Conservation (phyloP, 305 asterid species). For the Fraxinus xanthoxyloides region DNA sequence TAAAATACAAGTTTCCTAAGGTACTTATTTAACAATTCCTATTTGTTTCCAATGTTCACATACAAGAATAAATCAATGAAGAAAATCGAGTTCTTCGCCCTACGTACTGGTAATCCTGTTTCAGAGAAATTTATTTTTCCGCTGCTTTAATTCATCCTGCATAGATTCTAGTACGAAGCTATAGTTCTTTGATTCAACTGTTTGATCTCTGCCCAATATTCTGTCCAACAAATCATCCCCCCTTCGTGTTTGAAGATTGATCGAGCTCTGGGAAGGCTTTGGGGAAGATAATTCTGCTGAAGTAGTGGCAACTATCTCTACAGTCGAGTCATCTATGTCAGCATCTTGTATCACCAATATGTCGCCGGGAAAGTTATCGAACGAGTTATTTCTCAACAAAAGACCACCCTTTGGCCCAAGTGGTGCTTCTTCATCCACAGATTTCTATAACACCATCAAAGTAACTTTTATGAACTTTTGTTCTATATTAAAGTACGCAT, state of each 20-base stretch:
- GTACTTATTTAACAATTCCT: not conserved
- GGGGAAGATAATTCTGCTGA: conserved; percentile 21
- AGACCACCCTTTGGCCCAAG: conserved; percentile 30
- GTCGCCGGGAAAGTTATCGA: conserved; percentile 54
- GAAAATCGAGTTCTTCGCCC: not conserved
- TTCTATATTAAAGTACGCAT: not conserved
- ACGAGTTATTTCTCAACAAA: conserved; percentile 48
- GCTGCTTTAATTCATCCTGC: conserved; percentile 20
- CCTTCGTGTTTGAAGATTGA: conserved; percentile 51
- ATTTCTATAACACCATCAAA: conserved; percentile 47
- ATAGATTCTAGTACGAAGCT: conserved; percentile 21
- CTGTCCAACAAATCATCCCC: conserved; percentile 34
- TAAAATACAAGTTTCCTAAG: not conserved
- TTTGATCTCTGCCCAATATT: conserved; percentile 29
- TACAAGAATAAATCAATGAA: not conserved
- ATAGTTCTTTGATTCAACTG: conserved; percentile 15
- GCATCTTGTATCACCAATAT: conserved; percentile 35
- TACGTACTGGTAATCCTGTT: not conserved
- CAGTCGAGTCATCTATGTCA: conserved; percentile 16
- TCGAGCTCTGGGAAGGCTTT: conserved; percentile 28
- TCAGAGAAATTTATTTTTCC: conserved; percentile 12
- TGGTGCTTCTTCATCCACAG: conserved; percentile 54
- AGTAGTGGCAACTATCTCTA: conserved; percentile 17
- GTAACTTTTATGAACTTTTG: not conserved
- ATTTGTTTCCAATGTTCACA: not conserved